Evolutionary conservation across 2,329 filamentous ascomycete species (phyloP), one percentile per base, ranked within the genome.

Genomic region (Aspergillus sp.): DNA sequence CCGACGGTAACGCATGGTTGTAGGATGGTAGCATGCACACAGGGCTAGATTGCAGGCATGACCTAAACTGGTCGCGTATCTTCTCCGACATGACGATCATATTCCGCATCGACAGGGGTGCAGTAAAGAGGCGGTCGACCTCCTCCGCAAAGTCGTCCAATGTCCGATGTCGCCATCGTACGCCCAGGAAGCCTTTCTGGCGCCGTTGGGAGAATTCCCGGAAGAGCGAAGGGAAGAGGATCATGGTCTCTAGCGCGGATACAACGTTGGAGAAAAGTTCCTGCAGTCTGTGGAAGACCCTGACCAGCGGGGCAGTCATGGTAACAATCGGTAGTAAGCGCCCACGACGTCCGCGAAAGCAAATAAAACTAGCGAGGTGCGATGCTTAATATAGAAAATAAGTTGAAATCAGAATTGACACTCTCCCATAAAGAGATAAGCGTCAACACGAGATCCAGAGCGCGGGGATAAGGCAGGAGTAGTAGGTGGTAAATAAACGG

Each of bases 21-120:
- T 81, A 83, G 4, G 82, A 84, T 2, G 82, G 82, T 46, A 84
- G 69, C 82, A 85, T 84, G 65, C 77, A 82, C 49, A 79, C 76
- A 20, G 78, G 73, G 61, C 77, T 81, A 38, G 72, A 68, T 55
- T 77, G 72, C 25, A 83, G 67, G 54, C 76, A 77, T 44, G 75
- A 69, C 45, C 69, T 67, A 56, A 82, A 81, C 55, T 83, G 78
- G 20, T 68, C 65, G 23, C 68, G 68, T 35, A 74, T 69, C 53
- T 67, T 64, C 39, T 67, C 62, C 3, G 72, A 74, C 71, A 75
- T 74, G 45, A 59, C 56, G 41, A 68, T 45, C 69, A 74, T 68
- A 41, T 65, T 66, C 38, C 51, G 53, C 20, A 61, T 58, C 13
- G 62, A 58, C 22, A 72, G 52, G 13, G 68, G 69, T 3, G 62